A percentile compares a stretch with the other conserved stretches of the same genome.
Evolutionary conservation across 768 basidiomycete species (phyloP).

Genomic region (Suillus bovinus): DNA sequence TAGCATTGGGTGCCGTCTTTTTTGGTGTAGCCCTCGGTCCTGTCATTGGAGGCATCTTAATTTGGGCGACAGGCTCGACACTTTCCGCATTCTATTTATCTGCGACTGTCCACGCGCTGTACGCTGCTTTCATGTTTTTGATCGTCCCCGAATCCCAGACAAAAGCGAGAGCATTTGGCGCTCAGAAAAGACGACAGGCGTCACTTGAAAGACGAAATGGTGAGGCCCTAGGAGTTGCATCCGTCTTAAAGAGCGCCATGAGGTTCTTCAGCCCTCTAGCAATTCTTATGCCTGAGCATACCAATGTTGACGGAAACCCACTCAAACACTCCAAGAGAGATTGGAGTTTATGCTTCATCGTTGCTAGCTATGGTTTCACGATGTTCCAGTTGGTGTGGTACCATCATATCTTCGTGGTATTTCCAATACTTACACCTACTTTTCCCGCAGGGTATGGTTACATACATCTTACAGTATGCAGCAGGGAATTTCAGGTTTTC

Average conservation of each 20-base stretch:
- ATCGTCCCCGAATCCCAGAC: slow-evolving; percentile 81
- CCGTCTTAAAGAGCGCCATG: slow-evolving; percentile 44
- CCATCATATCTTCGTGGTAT: neutral
- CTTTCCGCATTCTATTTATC: slow-evolving; percentile 76
- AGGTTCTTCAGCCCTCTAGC: slow-evolving; percentile 72
- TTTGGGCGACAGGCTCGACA: slow-evolving; percentile 52
- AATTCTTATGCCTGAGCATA: slow-evolving; percentile 53
- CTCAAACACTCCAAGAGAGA: slow-evolving; percentile 47
- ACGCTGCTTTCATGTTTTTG: slow-evolving; percentile 50
- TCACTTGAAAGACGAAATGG: slow-evolving; percentile 10
- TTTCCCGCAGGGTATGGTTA: slow-evolving; percentile 49
- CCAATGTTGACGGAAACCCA: slow-evolving; percentile 33
- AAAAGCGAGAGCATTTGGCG: slow-evolving; percentile 38
- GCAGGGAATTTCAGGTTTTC: slow-evolving; percentile 63
- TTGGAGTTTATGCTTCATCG: slow-evolving; percentile 66
- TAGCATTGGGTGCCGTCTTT: slow-evolving; percentile 67
- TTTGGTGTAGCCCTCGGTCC: slow-evolving; percentile 80
- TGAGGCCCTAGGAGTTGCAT: slow-evolving; percentile 1
- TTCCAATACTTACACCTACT: neutral
- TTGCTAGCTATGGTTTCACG: slow-evolving; percentile 48
- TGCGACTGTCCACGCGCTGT: slow-evolving; percentile 47
- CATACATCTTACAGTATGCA: slow-evolving; percentile 67
- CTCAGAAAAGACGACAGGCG: slow-evolving; percentile 16
- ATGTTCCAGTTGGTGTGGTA: slow-evolving; percentile 42
- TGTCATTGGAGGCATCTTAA: slow-evolving; percentile 63